These are phyloP conservation scores for Fusarium clavum DNA, from an alignment of 2,329 filamentous ascomycete genomes.

Conservation along the genomic window DNA sequence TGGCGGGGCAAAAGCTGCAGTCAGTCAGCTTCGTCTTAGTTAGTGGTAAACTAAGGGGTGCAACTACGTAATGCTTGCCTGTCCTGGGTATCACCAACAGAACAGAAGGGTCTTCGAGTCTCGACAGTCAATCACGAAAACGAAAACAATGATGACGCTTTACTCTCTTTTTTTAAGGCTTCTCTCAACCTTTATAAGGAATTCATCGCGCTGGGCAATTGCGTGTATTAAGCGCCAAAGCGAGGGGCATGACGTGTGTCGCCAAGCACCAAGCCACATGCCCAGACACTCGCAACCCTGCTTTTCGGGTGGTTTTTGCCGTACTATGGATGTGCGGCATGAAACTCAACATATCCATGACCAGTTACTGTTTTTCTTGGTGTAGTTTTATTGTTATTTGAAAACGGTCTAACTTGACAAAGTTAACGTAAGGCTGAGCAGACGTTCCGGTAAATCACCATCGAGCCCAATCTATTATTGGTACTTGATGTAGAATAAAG, in stretches of 20 bases:
- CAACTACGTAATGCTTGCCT: conserved; percentile 33
- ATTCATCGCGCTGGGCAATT: conserved; percentile 23
- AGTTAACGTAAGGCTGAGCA: conserved; percentile 17
- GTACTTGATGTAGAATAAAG: not conserved
- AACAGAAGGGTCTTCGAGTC: not conserved
- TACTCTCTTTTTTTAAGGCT: not conserved
- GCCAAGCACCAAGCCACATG: conserved; percentile 49
- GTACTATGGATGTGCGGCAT: conserved; percentile 30
- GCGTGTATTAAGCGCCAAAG: conserved; percentile 38
- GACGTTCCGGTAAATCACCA: not conserved
- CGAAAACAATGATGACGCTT: conserved; percentile 1
- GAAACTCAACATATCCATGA: conserved; percentile 9
- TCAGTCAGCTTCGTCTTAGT: conserved; percentile 30
- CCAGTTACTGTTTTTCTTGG: not conserved
- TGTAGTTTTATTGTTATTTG: not conserved
- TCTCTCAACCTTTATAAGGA: conserved; percentile 22
- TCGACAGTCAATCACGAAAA: not conserved
- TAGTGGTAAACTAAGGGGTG: conserved; percentile 12
- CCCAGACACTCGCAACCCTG: conserved; percentile 46
- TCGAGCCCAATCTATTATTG: not conserved
- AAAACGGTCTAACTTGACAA: not conserved
- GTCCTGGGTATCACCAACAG: conserved; percentile 20
- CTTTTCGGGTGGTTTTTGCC: conserved; percentile 43
- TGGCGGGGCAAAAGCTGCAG: conserved; percentile 42
- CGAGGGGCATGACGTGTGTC: conserved; percentile 49